Conservation (phyloP, 169 alveolate species). For the Pseudocohnilembus persalinus region DNA sequence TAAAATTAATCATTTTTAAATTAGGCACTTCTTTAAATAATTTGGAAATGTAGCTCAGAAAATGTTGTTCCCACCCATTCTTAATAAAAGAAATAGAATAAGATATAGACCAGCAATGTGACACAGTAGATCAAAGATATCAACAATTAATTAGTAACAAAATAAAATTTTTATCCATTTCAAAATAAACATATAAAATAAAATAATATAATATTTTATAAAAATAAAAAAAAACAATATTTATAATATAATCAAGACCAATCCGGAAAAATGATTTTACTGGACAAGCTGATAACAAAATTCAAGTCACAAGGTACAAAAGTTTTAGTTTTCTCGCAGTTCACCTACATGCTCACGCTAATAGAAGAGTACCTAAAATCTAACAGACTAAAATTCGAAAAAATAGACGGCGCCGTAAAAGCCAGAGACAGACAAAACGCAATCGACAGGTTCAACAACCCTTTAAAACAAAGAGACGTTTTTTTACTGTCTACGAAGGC, state of each 20-base stretch:
- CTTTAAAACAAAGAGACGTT: constrained; percentile 74
- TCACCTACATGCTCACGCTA: constrained; percentile 87
- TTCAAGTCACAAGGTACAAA: constrained; percentile 85
- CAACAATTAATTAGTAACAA: constrained; percentile 4
- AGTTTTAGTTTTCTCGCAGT: constrained; percentile 89
- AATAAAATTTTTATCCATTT: no score
- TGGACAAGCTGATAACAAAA: constrained; percentile 85
- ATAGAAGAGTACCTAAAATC: constrained; percentile 83
- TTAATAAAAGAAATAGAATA: constrained; percentile 91
- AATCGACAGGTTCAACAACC: constrained; percentile 85
- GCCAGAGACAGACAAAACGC: constrained; percentile 82
- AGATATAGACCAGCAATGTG: constrained; percentile 62
- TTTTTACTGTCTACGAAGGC: constrained; percentile 94
- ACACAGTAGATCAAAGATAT: constrained; percentile 45
- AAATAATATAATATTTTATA: no score
- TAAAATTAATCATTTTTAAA: no score
- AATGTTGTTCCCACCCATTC: constrained; percentile 95
- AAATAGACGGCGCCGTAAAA: constrained; percentile 89
- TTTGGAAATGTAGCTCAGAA: constrained; percentile 91
- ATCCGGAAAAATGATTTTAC: constrained; percentile 88
- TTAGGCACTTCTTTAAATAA: constrained; percentile 84
- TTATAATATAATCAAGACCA: no score
- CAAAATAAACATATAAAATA: no score
- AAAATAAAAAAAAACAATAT: constrained; percentile 68
- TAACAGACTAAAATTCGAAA: constrained; percentile 80